phyloP scores from a whole-genome alignment of 768 basidiomycete species.

The Agaricus subrufescens region DNA sequence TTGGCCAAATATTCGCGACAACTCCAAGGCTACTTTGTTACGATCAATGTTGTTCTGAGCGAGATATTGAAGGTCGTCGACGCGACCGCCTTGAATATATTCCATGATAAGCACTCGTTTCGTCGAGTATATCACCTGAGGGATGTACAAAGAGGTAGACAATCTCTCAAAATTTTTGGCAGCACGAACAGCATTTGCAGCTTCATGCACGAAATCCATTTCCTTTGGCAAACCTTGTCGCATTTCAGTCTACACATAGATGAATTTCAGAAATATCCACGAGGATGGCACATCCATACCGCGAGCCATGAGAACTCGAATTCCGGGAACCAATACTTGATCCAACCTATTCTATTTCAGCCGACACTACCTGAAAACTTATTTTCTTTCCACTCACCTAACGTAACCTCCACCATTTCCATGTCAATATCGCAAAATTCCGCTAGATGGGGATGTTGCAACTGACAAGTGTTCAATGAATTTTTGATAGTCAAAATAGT shows the following conservation, averaged over 20 bases:
- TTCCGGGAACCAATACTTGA: slow-evolving; percentile 91
- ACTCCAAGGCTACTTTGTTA: slow-evolving; percentile 88
- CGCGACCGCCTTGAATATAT: slow-evolving; percentile 82
- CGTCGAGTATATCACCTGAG: slow-evolving; percentile 71
- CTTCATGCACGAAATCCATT: slow-evolving; percentile 93
- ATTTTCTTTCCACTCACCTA: slow-evolving; percentile 37
- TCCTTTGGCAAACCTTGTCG: slow-evolving; percentile 85
- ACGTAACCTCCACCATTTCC: slow-evolving; percentile 73
- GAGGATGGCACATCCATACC: slow-evolving; percentile 28
- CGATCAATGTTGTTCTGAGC: slow-evolving; percentile 81
- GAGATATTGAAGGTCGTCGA: slow-evolving; percentile 85
- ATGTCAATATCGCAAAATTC: slow-evolving; percentile 93
- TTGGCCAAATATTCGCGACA: slow-evolving; percentile 84
- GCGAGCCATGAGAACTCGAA: slow-evolving; percentile 95
- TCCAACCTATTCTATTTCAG: slow-evolving; percentile 48
- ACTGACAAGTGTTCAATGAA: slow-evolving; percentile 24
- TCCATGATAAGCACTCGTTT: slow-evolving; percentile 94
- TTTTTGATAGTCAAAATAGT: too few relatives aligned
- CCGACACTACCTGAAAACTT: neutral
- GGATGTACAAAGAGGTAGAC: slow-evolving; percentile 84
- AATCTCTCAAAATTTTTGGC: slow-evolving; percentile 63
- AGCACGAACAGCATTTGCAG: slow-evolving; percentile 74
- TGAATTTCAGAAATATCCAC: slow-evolving; percentile 22
- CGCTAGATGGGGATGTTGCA: slow-evolving; percentile 90
- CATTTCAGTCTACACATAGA: slow-evolving; percentile 83